Percentiles rank a stretch among this genome's conserved stretches.
Conservation (phyloP, 129 eudicot genomes). For the Flaveria brownii region DNA sequence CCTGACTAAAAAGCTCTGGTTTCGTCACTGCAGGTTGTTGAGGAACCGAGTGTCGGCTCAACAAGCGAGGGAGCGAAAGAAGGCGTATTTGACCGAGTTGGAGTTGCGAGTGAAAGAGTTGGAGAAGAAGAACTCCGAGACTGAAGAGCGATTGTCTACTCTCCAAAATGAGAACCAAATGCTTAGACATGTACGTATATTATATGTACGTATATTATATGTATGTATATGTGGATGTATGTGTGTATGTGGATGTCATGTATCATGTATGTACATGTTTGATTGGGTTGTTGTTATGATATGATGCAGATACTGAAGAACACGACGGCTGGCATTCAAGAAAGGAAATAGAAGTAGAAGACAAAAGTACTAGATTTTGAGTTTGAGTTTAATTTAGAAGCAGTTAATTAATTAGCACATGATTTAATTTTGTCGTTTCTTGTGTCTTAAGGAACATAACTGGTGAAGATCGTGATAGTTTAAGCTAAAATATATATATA, state of each 20-base stretch:
- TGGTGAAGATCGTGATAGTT: slow-evolving; percentile 19
- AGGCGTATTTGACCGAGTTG: slow-evolving; percentile 77
- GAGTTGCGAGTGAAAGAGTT: slow-evolving; percentile 81
- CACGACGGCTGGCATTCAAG: slow-evolving; percentile 74
- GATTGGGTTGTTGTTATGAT: background rate
- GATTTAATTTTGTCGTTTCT: background rate
- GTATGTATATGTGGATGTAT: background rate
- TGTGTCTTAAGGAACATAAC: slow-evolving; percentile 26
- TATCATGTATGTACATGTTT: background rate
- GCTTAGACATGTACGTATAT: slow-evolving; percentile 81
- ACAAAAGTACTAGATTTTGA: too few relatives aligned
- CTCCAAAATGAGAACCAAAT: slow-evolving; percentile 93
- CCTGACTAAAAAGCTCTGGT: too few relatives aligned
- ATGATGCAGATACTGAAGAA: slow-evolving; percentile 74
- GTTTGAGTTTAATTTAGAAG: slow-evolving; percentile 8
- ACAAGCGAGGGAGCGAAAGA: slow-evolving; percentile 98
- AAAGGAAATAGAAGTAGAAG: slow-evolving; percentile 46
- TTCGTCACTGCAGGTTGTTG: slow-evolving; percentile 49
- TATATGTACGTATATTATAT: background rate
- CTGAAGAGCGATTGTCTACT: slow-evolving; percentile 88
- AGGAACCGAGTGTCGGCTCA: slow-evolving; percentile 98
- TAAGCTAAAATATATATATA: too few relatives aligned
- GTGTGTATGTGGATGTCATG: background rate
- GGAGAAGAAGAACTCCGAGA: slow-evolving; percentile 89
- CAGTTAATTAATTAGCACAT: background rate